Percentiles rank a stretch among this genome's conserved stretches.
phyloP scores from a whole-genome alignment of 768 basidiomycete genomes.

The Tricholoma flavovirens region DNA sequence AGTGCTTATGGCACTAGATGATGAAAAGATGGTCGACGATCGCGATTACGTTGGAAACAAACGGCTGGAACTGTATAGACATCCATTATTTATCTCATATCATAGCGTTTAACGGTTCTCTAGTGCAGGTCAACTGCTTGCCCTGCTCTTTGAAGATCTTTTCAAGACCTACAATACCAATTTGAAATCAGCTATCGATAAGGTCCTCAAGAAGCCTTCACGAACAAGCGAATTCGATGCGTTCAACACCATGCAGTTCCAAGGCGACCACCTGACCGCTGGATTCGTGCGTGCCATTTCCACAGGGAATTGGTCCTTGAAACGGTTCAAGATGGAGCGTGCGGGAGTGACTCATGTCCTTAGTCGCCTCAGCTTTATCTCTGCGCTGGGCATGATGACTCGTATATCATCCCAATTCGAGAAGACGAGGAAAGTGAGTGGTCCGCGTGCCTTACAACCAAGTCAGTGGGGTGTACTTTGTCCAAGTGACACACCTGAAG shows the following conservation, averaged over 20 bases:
- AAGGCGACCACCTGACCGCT: constrained; percentile 92
- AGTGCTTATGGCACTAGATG: constrained; percentile 94
- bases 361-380: constrained; percentile 91
- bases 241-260: constrained; percentile 89
- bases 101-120: constrained; percentile 7
- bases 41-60: constrained; percentile 99
- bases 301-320: constrained; percentile 98
- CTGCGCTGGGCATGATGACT: constrained; percentile 99
- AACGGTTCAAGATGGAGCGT: constrained; percentile 99
- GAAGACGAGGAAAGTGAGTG: constrained; percentile 98
- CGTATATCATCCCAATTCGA: constrained; percentile 98
- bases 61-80: constrained; percentile 86
- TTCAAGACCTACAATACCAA: constrained; percentile 99
- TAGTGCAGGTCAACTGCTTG: constrained; percentile 93
- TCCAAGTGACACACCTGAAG: constrained; percentile 98
- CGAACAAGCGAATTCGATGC: constrained; percentile 94
- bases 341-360: constrained; percentile 98
- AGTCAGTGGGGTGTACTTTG: constrained; percentile 99
- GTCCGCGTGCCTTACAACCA: constrained; percentile 93
- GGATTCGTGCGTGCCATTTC: constrained; percentile 97
- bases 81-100: constrained; percentile 5
- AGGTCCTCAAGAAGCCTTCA: constrained; percentile 93
- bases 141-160: constrained; percentile 93
- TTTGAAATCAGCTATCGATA: constrained; percentile 92
- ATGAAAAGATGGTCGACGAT: constrained; percentile 97